Base-by-base conservation (phyloP, 768 basidiomycete genomes). In the Calocybe cyanea region DNA sequence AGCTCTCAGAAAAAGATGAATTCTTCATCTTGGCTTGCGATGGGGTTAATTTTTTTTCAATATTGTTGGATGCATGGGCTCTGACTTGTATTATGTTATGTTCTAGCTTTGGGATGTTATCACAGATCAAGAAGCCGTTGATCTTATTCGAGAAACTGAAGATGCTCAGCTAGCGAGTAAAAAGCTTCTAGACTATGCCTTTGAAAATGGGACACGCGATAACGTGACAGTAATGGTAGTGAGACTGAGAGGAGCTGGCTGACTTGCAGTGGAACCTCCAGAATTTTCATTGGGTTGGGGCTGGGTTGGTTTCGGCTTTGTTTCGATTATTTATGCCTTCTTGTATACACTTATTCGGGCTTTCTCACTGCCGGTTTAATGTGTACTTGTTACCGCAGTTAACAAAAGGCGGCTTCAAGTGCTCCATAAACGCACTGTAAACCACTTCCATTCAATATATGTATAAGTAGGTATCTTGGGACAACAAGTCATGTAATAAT, bases 211-310 rank as follows among this genome's bases (percentile, higher is more conserved):
- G n/a, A 53, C 52, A n/a, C 48, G 48, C 15, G 52, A 53, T 38
- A 53, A 53, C 47, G 45, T 53, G 3, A 53, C 52, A 47, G 41
- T 50, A 28, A 38, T 53, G 36, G 52, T 53, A n/a, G 52, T 53
- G 41, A 48, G 52, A 19, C 47, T 53, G 31, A 46, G 44, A 11
- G 9, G 14, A 21, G 11, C 37, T 5, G 21, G 31, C 40, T 31
- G 28, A 48, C 33, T 30, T 49, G 5, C 11, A 28, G 25, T 6
- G 5, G 25, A 11, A 11, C 25, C 11, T 28, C 25, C 11, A 6
- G 6, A 28, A 28, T 5, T 28, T 28, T 28, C 25, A 28, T n/a
- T n/a, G n/a, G n/a, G n/a, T n/a, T n/a, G 11, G 25, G 25, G 25
- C 11, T 28, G 25, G 25, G 25, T 28, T 6, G 25, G 25, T 28